Conservation (phyloP, 169 alveolate species). For the Perkinsus olseni region DNA sequence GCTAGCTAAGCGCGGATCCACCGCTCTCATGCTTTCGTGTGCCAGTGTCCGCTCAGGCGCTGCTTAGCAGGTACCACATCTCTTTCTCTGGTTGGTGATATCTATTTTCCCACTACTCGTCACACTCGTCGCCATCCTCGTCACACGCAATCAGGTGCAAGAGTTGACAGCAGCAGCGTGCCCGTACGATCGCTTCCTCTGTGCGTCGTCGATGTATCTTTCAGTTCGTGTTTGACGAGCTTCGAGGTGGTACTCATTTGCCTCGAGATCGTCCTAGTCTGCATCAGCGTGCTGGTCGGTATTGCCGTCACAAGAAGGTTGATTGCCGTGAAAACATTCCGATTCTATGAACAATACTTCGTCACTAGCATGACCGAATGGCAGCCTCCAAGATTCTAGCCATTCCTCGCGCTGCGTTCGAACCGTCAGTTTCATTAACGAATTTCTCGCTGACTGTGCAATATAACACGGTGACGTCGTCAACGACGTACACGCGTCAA, state of each 20-base stretch:
- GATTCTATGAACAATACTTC: not conserved
- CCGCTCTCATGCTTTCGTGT: too few species aligned
- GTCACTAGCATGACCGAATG: not conserved
- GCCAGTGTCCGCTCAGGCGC: too few species aligned
- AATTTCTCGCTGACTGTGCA: not conserved
- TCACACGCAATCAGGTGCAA: not conserved
- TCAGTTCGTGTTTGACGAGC: not conserved
- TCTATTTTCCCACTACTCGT: not conserved
- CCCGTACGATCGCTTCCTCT: not conserved
- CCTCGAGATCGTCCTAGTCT: not conserved
- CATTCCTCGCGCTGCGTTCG: not conserved
- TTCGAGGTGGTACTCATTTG: not conserved
- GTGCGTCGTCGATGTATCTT: not conserved
- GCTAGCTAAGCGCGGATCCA: too few species aligned
- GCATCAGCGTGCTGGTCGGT: not conserved
- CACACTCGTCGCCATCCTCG: not conserved
- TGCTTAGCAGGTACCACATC: not conserved
- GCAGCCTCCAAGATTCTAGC: not conserved
- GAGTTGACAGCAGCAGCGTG: not conserved
- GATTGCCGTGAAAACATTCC: not conserved
- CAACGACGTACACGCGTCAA: too few species aligned
- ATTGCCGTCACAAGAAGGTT: not conserved
- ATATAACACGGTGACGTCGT: too few species aligned
- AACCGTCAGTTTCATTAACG: not conserved
- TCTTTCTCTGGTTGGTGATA: not conserved